These are phyloP conservation scores for Endocarpon pusillum DNA, from an alignment of 495 filamentous ascomycete genomes.

Conservation along the genomic window DNA sequence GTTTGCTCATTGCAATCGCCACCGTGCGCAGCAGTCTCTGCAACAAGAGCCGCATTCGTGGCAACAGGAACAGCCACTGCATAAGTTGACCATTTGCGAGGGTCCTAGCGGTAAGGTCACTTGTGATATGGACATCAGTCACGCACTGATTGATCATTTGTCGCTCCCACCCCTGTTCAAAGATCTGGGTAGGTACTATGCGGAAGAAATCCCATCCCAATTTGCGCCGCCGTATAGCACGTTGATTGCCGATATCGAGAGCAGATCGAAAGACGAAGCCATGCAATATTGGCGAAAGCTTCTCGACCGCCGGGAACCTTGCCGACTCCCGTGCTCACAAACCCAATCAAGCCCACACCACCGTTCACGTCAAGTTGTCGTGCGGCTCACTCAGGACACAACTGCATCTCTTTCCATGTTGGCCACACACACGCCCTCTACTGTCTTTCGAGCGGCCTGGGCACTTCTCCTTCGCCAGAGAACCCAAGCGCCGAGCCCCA, in stretches of 20 bases:
- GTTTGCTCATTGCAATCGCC: constrained; percentile 1
- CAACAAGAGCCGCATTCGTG: constrained; percentile 10
- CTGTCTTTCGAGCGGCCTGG: constrained; percentile 34
- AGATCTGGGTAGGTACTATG: too few relatives aligned
- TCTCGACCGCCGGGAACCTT: too few relatives aligned
- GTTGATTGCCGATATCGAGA: constrained; percentile 23
- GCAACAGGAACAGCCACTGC: too few relatives aligned
- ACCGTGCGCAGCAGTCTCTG: constrained; percentile 1
- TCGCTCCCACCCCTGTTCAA: constrained; percentile 13
- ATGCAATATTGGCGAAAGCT: constrained; percentile 34
- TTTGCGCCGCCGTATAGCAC: constrained; percentile 13
- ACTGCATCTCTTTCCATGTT: too few relatives aligned
- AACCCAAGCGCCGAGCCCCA: constrained; percentile 33
- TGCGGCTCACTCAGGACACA: background rate
- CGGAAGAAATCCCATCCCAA: too few relatives aligned
- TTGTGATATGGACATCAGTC: constrained; percentile 28
- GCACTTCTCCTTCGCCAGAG: constrained; percentile 34
- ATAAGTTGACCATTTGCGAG: constrained; percentile 20
- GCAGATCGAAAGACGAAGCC: constrained; percentile 13
- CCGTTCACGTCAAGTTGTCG: constrained; percentile 21
- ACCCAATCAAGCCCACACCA: constrained; percentile 31
- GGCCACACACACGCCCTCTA: constrained; percentile 12
- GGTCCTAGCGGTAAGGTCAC: constrained; percentile 10
- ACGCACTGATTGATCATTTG: constrained; percentile 22
- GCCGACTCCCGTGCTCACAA: too few relatives aligned